Evolutionary conservation across 495 filamentous ascomycete genomes (phyloP), one percentile per base, ranked within the genome.

Genomic region (Podospora appendiculata): DNA sequence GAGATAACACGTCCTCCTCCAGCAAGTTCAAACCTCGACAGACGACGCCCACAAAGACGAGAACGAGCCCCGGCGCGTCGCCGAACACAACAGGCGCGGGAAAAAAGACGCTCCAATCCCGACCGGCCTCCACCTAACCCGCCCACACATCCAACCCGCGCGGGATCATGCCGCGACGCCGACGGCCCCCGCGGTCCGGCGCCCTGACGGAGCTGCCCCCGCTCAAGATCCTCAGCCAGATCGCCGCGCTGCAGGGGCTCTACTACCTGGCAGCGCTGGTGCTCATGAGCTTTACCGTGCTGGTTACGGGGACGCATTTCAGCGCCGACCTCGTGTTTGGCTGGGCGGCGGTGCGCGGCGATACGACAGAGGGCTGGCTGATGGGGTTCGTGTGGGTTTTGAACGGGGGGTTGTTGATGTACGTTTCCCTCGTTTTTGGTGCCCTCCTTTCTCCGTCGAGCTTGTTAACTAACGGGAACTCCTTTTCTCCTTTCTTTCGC

Each of bases 291-390:
- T 99, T 99, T 80, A 90, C 89, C 13, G 82, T 84, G 6, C 76
- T 95, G 13, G 88, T 95, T 6, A 85, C 88, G 14, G 93, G 94
- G 4, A 75, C 78, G 10, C 66, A 75, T 2, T 90, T 96, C 57
- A 79, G 68, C 25, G 59, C 86, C 0, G 83, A 87, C 46, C 66
- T 95, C 35, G 68, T 97, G 1, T 78, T 96, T 46, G 83, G 81
- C 57, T 96, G 92, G 89, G 74, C 81, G 48, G 76, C 79, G n/a
- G 61, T 97, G 54, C 73, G 91, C 53, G 91, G 89, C 38, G 94
- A 97, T 72, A 95, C 86, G 6, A 90, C 90, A 7, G 79, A 89
- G 38, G 93, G 93, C 41, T 99, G 92, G 92, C 86, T 91, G 66
- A 60, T 94, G 57, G 89, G 88, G 4, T 74, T 95, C 51, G 83